Percentiles rank a stretch among this genome's conserved stretches.
phyloP scores from a whole-genome alignment of 495 filamentous ascomycete genomes.

The Aspergillus affinis region DNA sequence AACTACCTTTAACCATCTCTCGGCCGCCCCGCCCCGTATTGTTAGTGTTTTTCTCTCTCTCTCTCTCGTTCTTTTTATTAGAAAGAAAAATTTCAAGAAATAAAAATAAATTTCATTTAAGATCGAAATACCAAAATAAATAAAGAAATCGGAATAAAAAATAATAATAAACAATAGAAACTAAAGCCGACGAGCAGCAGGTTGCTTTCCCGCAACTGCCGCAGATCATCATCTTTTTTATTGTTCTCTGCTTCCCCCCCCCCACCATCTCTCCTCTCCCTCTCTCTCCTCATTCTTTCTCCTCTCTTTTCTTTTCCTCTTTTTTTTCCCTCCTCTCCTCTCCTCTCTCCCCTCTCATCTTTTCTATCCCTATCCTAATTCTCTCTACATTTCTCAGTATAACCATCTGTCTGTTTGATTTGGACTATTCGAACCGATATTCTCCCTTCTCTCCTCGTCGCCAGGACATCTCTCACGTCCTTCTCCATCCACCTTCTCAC shows the following conservation, averaged over 20 bases:
- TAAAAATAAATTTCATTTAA: slow-evolving; percentile 1
- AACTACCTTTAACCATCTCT: neutral
- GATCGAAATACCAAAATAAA: neutral
- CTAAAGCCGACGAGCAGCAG: neutral
- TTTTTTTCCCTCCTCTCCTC: slow-evolving; percentile 1
- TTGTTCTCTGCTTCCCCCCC: slow-evolving; percentile 7
- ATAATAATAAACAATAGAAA: slow-evolving; percentile 1
- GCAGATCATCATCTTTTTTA: slow-evolving; percentile 17
- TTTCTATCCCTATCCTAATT: neutral
- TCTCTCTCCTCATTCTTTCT: slow-evolving; percentile 9
- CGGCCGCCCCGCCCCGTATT: slow-evolving; percentile 19
- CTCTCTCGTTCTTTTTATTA: neutral
- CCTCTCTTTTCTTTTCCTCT: slow-evolving; percentile 10
- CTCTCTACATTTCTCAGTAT: neutral
- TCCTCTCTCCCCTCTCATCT: neutral
- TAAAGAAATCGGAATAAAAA: slow-evolving; percentile 5
- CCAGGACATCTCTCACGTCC: slow-evolving; percentile 4
- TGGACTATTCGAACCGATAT: neutral
- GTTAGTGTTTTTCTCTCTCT: slow-evolving; percentile 5
- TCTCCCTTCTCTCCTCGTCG: slow-evolving; percentile 2
- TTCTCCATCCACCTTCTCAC: slow-evolving; percentile 10
- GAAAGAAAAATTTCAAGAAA: neutral
- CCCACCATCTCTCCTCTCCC: slow-evolving; percentile 6
- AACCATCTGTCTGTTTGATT: too few species aligned
- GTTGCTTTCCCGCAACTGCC: slow-evolving; percentile 10